phyloP scores from a whole-genome alignment of 768 basidiomycete species.

The Suillus ampliporus region DNA sequence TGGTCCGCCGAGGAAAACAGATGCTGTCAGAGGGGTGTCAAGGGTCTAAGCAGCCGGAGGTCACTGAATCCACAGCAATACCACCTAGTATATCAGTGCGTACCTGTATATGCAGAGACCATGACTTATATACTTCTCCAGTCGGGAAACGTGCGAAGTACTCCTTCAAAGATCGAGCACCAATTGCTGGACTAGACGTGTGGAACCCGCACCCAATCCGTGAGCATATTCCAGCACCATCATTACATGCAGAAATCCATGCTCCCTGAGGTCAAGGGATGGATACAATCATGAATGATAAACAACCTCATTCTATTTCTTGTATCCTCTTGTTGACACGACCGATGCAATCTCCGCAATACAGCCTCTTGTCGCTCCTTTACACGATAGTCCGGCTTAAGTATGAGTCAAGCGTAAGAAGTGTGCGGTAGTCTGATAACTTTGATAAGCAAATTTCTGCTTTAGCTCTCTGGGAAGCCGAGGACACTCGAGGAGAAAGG shows the following conservation, averaged over 20 bases:
- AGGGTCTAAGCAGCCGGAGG: too few species aligned
- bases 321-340: too few species aligned
- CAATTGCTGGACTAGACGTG: slow-evolving; percentile 47
- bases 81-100: too few species aligned
- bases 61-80: too few species aligned
- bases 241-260: neutral
- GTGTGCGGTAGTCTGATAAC: slow-evolving; percentile 71
- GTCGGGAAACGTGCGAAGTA: slow-evolving; percentile 60
- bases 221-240: slow-evolving; percentile 9
- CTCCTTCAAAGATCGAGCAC: slow-evolving; percentile 51
- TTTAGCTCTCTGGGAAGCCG: slow-evolving; percentile 68
- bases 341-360: too few species aligned
- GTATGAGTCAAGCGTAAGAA: slow-evolving; percentile 70
- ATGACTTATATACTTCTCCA: slow-evolving; percentile 17
- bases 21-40: too few species aligned
- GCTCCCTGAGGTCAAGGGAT: slow-evolving; percentile 38
- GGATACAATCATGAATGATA: slow-evolving; percentile 73
- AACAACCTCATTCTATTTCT: slow-evolving; percentile 60
- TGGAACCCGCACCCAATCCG: slow-evolving; percentile 69
- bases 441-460: slow-evolving; percentile 70
- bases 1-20: too few species aligned
- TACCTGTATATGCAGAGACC: too few species aligned
- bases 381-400: slow-evolving; percentile 26
- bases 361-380: neutral
- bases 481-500: slow-evolving; percentile 45